These are phyloP conservation scores for Colletotrichum magnum DNA, from an alignment of 2,329 filamentous ascomycete genomes.

Conservation along the genomic window DNA sequence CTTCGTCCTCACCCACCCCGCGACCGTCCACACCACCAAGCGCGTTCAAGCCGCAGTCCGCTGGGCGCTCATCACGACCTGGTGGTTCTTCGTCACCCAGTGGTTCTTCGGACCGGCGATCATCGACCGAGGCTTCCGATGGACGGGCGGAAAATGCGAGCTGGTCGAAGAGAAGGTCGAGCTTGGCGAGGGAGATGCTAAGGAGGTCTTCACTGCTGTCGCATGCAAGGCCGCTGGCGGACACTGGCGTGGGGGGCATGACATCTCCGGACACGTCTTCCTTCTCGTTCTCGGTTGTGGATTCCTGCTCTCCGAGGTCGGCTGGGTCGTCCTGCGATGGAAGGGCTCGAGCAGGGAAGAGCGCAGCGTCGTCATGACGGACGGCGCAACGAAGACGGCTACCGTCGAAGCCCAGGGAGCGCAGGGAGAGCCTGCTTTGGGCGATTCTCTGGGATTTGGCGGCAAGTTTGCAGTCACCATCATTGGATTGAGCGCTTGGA, in stretches of 20 bases:
- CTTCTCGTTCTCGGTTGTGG: constrained; percentile 87
- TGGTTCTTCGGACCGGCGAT: constrained; percentile 96
- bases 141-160: constrained; percentile 89
- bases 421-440: constrained; percentile 18
- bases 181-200: constrained; percentile 61
- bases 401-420: constrained; percentile 58
- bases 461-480: constrained; percentile 74
- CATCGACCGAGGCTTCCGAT: constrained; percentile 90
- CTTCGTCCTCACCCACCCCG: constrained; percentile 79
- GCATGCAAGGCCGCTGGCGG: constrained; percentile 89
- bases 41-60: constrained; percentile 72
- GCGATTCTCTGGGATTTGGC: constrained; percentile 58
- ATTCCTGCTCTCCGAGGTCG: constrained; percentile 85
- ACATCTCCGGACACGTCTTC: constrained; percentile 96
- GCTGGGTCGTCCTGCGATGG: constrained; percentile 68
- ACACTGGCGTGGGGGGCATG: constrained; percentile 91
- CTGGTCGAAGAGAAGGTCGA: constrained; percentile 63
- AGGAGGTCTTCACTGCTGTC: constrained; percentile 76
- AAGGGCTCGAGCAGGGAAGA: constrained; percentile 67
- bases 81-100: constrained; percentile 92
- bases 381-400: constrained; percentile 75
- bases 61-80: constrained; percentile 79
- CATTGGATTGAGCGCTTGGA: constrained; percentile 85
- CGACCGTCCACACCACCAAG: constrained; percentile 51
- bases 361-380: constrained; percentile 74